Conservation (phyloP, 2,329 filamentous ascomycete genomes). For the Magnaporthales sp. region DNA sequence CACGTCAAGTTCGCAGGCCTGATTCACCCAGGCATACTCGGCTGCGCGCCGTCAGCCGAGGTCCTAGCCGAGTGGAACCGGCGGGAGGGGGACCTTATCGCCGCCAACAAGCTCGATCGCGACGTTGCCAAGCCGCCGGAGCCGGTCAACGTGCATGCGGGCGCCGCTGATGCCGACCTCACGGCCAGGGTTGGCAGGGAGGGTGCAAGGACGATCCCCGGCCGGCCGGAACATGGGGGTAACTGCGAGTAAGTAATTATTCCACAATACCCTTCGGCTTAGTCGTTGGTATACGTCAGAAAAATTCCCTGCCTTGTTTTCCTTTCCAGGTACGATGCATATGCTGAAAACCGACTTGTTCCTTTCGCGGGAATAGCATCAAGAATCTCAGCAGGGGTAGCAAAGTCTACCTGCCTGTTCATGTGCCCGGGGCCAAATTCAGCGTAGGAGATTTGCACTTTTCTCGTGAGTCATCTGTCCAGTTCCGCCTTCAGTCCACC, state of each 20-base stretch:
- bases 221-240: conserved; percentile 77
- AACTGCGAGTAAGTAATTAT: conserved; percentile 57
- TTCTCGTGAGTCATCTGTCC: conserved; percentile 37
- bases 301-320: background rate
- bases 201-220: conserved; percentile 77
- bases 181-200: conserved; percentile 63
- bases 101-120: conserved; percentile 55
- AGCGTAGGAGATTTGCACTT: conserved; percentile 85
- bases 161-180: conserved; percentile 47
- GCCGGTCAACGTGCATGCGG: conserved; percentile 64
- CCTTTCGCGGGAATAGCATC: conserved; percentile 15
- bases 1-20: conserved; percentile 81
- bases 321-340: background rate
- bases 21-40: conserved; percentile 87
- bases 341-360: background rate
- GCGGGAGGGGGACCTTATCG: conserved; percentile 73
- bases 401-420: conserved; percentile 81
- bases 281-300: no score
- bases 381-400: conserved; percentile 21
- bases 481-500: background rate
- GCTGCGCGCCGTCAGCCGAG: conserved; percentile 74
- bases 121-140: conserved; percentile 73
- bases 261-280: background rate
- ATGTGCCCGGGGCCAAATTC: conserved; percentile 81
- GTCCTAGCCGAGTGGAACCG: conserved; percentile 76